Percentiles rank a stretch among this genome's conserved stretches.
These are phyloP conservation scores for Boletus bicolor DNA, from an alignment of 768 basidiomycete genomes.

Conservation along the genomic window DNA sequence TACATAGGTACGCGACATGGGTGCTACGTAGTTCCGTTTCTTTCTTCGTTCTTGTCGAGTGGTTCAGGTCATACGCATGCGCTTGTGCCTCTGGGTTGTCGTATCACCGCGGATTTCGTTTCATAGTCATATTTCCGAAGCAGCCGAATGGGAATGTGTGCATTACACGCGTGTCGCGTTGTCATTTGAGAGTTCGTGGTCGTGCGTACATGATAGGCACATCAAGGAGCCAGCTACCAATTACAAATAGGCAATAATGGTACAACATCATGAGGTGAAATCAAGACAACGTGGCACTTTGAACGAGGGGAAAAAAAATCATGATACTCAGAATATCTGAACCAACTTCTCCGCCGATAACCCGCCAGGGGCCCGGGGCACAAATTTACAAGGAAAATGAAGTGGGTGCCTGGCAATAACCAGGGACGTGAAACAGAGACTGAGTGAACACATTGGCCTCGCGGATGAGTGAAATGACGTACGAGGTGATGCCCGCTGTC, in stretches of 20 bases:
- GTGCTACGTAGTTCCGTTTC: background rate
- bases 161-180: background rate
- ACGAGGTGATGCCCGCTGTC: slow-evolving; percentile 29
- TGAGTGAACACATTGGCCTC: background rate
- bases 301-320: background rate
- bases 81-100: background rate
- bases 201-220: background rate
- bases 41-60: background rate
- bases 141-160: background rate
- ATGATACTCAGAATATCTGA: slow-evolving; percentile 16
- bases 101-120: background rate
- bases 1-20: background rate
- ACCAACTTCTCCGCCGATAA: slow-evolving; percentile 16
- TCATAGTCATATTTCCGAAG: background rate
- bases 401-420: slow-evolving; percentile 19
- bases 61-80: background rate
- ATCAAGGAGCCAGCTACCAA: background rate
- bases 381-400: slow-evolving; percentile 24
- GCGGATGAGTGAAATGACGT: slow-evolving; percentile 2
- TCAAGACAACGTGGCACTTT: background rate
- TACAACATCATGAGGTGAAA: background rate
- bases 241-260: background rate
- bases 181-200: background rate
- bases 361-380: slow-evolving; percentile 21
- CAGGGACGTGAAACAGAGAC: background rate